A percentile compares a stretch with the other conserved stretches of the same genome.
phyloP scores from a whole-genome alignment of 306 rosid genomes.

The Dicorynia guianensis region DNA sequence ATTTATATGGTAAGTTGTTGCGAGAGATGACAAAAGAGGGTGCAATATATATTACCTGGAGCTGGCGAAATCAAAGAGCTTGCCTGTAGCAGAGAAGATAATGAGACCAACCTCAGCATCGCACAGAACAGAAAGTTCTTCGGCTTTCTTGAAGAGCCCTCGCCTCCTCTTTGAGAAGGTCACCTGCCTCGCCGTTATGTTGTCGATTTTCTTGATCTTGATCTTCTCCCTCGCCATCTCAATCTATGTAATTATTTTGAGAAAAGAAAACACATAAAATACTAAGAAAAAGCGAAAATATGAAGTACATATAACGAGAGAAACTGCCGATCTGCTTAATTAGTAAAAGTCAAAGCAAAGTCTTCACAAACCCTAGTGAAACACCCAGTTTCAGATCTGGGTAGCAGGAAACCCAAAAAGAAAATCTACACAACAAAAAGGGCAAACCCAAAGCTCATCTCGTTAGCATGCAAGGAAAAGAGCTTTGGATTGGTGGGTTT shows the following conservation, averaged over 20 bases:
- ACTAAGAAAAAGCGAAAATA: not conserved
- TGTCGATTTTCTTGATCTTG: slow-evolving; percentile 50
- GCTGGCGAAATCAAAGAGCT: slow-evolving; percentile 45
- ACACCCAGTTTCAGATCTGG: slow-evolving; percentile 44
- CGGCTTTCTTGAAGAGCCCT: slow-evolving; percentile 51
- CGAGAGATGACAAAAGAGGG: not conserved
- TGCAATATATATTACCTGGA: slow-evolving; percentile 37
- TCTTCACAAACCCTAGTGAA: slow-evolving; percentile 37
- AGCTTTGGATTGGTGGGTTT: slow-evolving; percentile 8
- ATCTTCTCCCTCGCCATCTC: slow-evolving; percentile 47
- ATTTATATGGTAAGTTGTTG: not conserved
- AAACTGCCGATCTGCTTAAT: not conserved
- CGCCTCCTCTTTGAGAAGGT: slow-evolving; percentile 52
- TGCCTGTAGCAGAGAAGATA: slow-evolving; percentile 48
- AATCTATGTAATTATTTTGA: not conserved
- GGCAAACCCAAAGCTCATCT: not conserved
- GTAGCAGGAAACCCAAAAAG: not conserved
- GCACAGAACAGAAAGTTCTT: slow-evolving; percentile 51
- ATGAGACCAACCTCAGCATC: slow-evolving; percentile 51
- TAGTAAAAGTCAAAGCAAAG: not conserved
- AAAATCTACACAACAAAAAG: not conserved
- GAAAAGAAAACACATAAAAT: not conserved
- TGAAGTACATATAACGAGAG: not conserved
- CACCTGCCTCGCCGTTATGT: slow-evolving; percentile 54
- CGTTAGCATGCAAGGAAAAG: not conserved